Percentiles rank a stretch among this genome's conserved stretches.
Conservation (phyloP, 2,329 filamentous ascomycete species). For the Ceratocystis diversiconidia region DNA sequence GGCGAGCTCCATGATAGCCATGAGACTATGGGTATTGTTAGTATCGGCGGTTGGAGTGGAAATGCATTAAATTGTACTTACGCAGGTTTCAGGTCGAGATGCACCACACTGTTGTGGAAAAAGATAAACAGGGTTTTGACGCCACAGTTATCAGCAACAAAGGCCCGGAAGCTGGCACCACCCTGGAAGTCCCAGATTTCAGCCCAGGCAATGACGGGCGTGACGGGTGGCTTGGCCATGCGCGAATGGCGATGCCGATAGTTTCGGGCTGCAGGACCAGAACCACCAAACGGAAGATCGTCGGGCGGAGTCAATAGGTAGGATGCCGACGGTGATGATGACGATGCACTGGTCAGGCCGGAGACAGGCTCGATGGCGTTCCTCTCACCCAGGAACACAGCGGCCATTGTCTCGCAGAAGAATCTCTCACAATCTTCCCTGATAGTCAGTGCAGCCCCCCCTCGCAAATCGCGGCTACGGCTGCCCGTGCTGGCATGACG, state of each 20-base stretch:
- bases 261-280: constrained; percentile 19
- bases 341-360: constrained; percentile 66
- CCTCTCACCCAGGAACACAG: constrained; percentile 94
- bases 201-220: constrained; percentile 46
- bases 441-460: constrained; percentile 92
- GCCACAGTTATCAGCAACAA: constrained; percentile 55
- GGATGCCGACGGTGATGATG: neutral
- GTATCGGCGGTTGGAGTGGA: constrained; percentile 17
- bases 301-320: constrained; percentile 40
- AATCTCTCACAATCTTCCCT: constrained; percentile 99
- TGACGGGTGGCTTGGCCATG: constrained; percentile 19
- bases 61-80: constrained; percentile 33
- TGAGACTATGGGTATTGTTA: constrained; percentile 43
- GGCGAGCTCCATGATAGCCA: constrained; percentile 81
- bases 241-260: neutral
- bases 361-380: constrained; percentile 61
- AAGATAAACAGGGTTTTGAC: constrained; percentile 75
- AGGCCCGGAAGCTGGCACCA: constrained; percentile 73
- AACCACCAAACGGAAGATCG: constrained; percentile 25
- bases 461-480: constrained; percentile 42
- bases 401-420: constrained; percentile 91
- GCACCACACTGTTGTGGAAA: constrained; percentile 58
- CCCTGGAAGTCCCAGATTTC: constrained; percentile 78
- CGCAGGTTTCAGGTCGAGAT: constrained; percentile 74
- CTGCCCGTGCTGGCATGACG: constrained; percentile 22